Base-by-base conservation (phyloP, 352 stramenopile genomes). In the Globisporangium okanoganense region DNA sequence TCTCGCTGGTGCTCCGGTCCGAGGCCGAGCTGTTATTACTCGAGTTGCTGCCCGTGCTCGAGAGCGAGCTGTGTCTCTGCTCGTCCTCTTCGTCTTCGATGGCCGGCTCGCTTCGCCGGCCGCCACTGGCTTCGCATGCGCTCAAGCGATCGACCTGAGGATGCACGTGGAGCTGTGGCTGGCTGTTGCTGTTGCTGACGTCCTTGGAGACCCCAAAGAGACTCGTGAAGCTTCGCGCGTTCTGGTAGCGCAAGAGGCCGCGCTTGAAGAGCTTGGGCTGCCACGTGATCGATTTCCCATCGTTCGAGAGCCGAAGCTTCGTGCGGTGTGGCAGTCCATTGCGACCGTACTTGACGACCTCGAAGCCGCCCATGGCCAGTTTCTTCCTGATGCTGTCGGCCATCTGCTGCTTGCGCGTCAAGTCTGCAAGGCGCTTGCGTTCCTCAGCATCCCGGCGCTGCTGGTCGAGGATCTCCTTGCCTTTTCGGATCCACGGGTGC, bases 291-390 rank as follows among this genome's bases (percentile, higher is more conserved):
- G 77, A 76, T 62, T 85, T 78, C 18, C 83, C 85, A 41, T 90
- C 80, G 4, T 74, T 74, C 38, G 83, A 93, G 20, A 95, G 75
- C 0, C 77, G 73, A 27, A 95, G 65, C 53, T 89, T 89, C 0
- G 85, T 95, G 27, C 80, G 82, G 53, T 93, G 82, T 6, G 82
- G 82, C 25, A 90, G 61, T 0, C 85, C 85, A 27, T 91, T 87
- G 58, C 85, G 82, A 16, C 84, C 83, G 58, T 95, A 90, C 62
- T 95, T 95, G 61, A 95, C 70, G 2, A 84, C 81, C 29, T 88
- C 73, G 35, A 92, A 88, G 7, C 83, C 80, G 20, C 71, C 77
- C 64, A 82, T 89, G 7, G 73, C 73, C 9, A 94, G 77, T 45
- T 88, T 84, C 56, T 85, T 88, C 25, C 77, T 81, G 50, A 94